These are phyloP conservation scores for Linnemannia schmuckeri DNA, from an alignment of 192 early-diverging fungal species.

Conservation along the genomic window DNA sequence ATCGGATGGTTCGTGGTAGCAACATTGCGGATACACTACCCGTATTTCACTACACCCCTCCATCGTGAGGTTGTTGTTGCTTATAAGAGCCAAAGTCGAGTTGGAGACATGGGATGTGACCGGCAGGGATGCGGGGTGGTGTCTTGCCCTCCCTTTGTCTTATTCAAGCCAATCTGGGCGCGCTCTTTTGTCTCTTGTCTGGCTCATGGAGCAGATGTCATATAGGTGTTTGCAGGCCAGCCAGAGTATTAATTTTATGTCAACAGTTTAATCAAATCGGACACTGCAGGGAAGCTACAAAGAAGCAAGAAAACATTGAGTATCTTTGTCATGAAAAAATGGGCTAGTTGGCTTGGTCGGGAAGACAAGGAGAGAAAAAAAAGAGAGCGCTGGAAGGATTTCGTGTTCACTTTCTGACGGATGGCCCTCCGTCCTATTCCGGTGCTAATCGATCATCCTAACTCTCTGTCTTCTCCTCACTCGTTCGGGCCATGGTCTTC, in stretches of 20 bases:
- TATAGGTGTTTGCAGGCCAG: not conserved
- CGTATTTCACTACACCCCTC: too few species aligned
- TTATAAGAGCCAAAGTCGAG: not conserved
- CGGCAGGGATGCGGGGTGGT: not conserved
- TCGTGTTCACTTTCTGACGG: constrained; percentile 4
- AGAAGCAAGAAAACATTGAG: not conserved
- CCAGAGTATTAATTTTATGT: not conserved
- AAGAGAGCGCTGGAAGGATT: not conserved
- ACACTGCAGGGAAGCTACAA: not conserved
- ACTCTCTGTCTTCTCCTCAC: not conserved
- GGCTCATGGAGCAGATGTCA: not conserved
- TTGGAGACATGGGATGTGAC: not conserved
- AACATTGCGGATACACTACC: too few species aligned
- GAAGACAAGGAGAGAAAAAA: not conserved
- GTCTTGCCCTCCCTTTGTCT: not conserved
- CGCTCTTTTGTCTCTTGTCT: not conserved
- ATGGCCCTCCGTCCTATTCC: not conserved
- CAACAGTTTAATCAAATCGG: not conserved
- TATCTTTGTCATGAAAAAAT: not conserved
- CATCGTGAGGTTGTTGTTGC: not conserved
- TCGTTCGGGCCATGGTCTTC: not conserved
- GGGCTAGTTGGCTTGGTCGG: constrained; percentile 1
- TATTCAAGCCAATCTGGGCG: not conserved
- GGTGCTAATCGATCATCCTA: not conserved
- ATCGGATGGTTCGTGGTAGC: too few species aligned